These are phyloP conservation scores for Hirschfeldia incana DNA, from an alignment of 345 rosid genomes.

Conservation along the genomic window DNA sequence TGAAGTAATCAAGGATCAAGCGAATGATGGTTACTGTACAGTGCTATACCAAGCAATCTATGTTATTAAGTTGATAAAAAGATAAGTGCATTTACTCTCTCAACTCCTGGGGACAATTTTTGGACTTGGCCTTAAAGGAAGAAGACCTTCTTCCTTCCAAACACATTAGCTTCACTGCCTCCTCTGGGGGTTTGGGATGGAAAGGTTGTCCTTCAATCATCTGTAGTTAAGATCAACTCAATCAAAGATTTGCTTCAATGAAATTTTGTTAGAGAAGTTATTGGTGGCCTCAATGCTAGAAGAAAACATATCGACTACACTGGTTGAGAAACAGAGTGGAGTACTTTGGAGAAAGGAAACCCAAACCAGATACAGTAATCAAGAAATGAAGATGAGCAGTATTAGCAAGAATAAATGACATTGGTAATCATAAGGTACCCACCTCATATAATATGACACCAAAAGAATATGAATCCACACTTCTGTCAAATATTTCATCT, in stretches of 20 bases:
- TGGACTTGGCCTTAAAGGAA: conserved; percentile 63
- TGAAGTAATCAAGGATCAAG: conserved; percentile 5
- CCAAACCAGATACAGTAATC: conserved; percentile 10
- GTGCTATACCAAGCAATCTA: neutral
- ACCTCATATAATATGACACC: conserved; percentile 86
- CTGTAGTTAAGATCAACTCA: conserved; percentile 37
- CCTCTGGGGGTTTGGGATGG: conserved; percentile 71
- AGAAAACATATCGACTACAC: too few species aligned
- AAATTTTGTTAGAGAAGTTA: neutral
- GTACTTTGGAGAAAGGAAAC: neutral
- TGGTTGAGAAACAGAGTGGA: too few species aligned
- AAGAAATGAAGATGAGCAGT: conserved; percentile 8
- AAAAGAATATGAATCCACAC: conserved; percentile 78
- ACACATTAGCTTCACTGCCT: conserved; percentile 72
- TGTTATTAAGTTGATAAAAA: too few species aligned
- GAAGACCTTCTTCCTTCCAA: conserved; percentile 80
- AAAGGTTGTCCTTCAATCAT: conserved; percentile 95
- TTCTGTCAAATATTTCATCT: conserved; percentile 69
- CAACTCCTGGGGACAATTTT: conserved; percentile 73
- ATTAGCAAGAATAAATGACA: neutral
- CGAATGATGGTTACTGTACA: conserved; percentile 3
- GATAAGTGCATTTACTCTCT: conserved; percentile 52
- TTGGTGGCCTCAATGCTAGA: too few species aligned
- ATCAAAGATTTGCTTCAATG: neutral
- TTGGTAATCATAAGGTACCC: conserved; percentile 33